Evolutionary conservation across 148 eudicot genomes (phyloP), one percentile per base, ranked within the genome.

Genomic region (Diospyros lotus): DNA sequence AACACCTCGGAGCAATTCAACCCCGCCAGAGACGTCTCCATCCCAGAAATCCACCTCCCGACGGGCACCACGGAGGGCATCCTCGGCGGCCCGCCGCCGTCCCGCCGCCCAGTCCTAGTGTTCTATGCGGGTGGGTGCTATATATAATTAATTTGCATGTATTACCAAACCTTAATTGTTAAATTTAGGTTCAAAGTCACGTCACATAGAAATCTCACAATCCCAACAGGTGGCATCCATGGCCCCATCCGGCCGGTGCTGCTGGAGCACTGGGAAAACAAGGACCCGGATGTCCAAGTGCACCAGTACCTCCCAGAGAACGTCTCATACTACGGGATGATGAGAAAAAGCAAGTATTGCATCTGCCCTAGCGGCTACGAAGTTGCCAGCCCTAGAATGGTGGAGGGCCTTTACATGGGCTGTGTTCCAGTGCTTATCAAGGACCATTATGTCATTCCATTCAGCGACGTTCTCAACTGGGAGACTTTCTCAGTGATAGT

Each of bases 381-480:
- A 52, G 76, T 73, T 8, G 76, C 76, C 2, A 64, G 67, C 50
- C 68, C 76, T 4, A 45, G 76, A 73, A 73, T 64, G 43, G 67
- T 73, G 13, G 76, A 73, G 68, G 76, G 69, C 5, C 76, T 73
- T 1, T 73, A 73, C 76, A 64, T 52, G 14, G 76, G 76, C 7
- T 73, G 76, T 40, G 76, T 73, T 6, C 76, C 76, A 2, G 69
- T 73, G 18, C 59, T 73, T 14, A 64, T 73, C 1, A 73, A 73
- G 45, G 76, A 73, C 60, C 55, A 64, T 17, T 73, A 73, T 9
- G 69, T 65, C 9, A 40, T 51, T 11, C 76, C 76, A 8, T 73
- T 73, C 7, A 73, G 69, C 15, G 76, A 73, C 40, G 76, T 73
- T 50, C 68, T 73, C 14, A 73, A 73, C 9, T 73, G 76, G 76